These are phyloP conservation scores for Ambrosiella cleistominuta DNA, from an alignment of 2,329 filamentous ascomycete genomes.

Conservation along the genomic window DNA sequence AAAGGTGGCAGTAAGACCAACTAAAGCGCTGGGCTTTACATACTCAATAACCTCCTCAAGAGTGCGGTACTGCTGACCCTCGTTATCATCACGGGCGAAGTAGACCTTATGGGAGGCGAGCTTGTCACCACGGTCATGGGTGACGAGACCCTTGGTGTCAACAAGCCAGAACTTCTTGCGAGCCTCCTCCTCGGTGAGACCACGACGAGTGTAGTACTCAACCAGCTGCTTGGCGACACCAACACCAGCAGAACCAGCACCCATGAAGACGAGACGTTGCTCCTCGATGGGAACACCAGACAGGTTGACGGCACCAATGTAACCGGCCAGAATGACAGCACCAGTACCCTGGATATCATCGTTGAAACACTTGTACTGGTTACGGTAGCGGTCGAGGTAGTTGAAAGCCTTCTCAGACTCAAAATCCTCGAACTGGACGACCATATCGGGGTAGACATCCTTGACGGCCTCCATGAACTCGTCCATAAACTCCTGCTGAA, in stretches of 20 bases:
- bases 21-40: constrained; percentile 83
- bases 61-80: constrained; percentile 53
- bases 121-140: constrained; percentile 78
- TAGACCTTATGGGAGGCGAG: constrained; percentile 79
- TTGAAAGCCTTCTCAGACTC: constrained; percentile 86
- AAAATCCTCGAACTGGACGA: constrained; percentile 93
- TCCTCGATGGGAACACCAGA: constrained; percentile 74
- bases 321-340: constrained; percentile 79
- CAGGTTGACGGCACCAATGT: constrained; percentile 57
- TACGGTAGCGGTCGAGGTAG: constrained; percentile 75
- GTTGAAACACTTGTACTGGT: constrained; percentile 90
- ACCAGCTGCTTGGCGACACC: constrained; percentile 97
- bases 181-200: constrained; percentile 73
- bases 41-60: constrained; percentile 86
- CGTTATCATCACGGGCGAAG: constrained; percentile 47
- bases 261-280: constrained; percentile 89
- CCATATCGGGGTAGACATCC: constrained; percentile 49
- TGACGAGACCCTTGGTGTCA: constrained; percentile 91
- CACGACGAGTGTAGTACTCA: constrained; percentile 87
- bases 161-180: constrained; percentile 92
- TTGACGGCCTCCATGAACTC: constrained; percentile 88
- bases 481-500: constrained; percentile 85
- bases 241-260: constrained; percentile 85
- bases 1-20: constrained; percentile 86
- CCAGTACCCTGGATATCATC: constrained; percentile 97